Conservation (phyloP, 805 yeast species). For the Wickerhamiella alocasiicola region DNA sequence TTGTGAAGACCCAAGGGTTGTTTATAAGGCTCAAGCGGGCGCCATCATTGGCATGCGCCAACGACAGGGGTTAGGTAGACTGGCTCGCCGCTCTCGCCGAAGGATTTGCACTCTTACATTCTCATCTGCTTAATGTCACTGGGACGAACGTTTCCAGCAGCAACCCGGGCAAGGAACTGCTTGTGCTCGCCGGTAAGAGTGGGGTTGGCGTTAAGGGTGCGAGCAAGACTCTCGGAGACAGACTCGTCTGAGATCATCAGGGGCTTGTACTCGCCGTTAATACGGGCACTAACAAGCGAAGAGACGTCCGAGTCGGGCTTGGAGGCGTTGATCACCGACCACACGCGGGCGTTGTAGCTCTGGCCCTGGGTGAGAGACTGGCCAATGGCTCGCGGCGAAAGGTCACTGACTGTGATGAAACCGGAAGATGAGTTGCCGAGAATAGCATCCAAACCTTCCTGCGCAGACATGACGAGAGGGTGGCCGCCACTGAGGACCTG, state of each 20-base stretch:
- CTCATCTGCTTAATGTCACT: conserved; percentile 14
- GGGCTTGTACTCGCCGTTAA: conserved; percentile 14
- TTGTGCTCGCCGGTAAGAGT: conserved; percentile 9
- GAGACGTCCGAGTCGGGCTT: neutral
- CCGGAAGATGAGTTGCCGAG: conserved; percentile 14
- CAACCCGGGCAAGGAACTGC: conserved; percentile 16
- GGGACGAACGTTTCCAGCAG: conserved; percentile 16
- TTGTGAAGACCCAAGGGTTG: no score
- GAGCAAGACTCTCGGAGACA: conserved; percentile 8
- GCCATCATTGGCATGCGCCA: no score
- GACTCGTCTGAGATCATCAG: neutral
- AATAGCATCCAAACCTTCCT: conserved; percentile 17
- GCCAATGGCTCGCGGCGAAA: conserved; percentile 9
- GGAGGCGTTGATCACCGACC: conserved; percentile 15
- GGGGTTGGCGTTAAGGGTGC: conserved; percentile 14
- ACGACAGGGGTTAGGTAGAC: no score
- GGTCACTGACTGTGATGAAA: conserved; percentile 2
- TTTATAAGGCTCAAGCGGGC: no score
- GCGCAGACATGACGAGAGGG: conserved; percentile 1
- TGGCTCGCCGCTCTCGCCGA: no score
- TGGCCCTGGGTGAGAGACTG: conserved; percentile 10
- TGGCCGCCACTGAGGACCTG: neutral
- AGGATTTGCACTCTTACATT: conserved; percentile 1
- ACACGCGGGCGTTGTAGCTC: conserved; percentile 19
- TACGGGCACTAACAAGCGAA: neutral